Conservation (phyloP, 176 grass and related monocot species). For the Cocos nucifera region DNA sequence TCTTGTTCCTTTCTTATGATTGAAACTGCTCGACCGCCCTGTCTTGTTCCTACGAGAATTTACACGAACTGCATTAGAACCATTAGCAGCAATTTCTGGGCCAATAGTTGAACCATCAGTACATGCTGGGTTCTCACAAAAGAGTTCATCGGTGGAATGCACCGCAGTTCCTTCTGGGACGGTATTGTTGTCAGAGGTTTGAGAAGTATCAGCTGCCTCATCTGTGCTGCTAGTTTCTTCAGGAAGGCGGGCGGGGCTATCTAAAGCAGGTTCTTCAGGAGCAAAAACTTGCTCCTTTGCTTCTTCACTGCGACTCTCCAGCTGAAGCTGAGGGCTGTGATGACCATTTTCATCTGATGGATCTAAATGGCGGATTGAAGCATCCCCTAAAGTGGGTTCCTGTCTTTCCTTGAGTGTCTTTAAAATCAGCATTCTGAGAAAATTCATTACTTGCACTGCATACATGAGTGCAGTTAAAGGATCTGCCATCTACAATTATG, state of each 20-base stretch:
- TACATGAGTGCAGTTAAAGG: constrained; percentile 73
- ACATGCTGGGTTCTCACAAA: background rate
- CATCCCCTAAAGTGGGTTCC: constrained; percentile 9
- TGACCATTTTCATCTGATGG: too few relatives aligned
- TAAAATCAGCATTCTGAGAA: constrained; percentile 79
- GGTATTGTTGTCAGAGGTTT: constrained; percentile 1
- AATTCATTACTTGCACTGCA: constrained; percentile 87
- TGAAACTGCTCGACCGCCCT: constrained; percentile 19
- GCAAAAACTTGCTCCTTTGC: constrained; percentile 28
- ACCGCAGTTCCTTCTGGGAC: background rate
- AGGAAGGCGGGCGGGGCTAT: constrained; percentile 23
- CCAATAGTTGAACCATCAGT: constrained; percentile 27
- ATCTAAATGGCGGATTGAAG: too few relatives aligned
- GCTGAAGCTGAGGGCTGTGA: too few relatives aligned
- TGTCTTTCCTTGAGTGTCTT: constrained; percentile 44
- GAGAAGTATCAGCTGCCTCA: constrained; percentile 5
- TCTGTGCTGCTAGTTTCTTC: constrained; percentile 15
- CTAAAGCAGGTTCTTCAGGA: constrained; percentile 32
- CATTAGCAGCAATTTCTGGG: constrained; percentile 30
- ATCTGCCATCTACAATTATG: constrained; percentile 39
- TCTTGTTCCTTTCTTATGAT: constrained; percentile 46
- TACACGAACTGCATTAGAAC: constrained; percentile 17
- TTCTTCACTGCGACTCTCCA: constrained; percentile 18
- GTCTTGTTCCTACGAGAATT: constrained; percentile 39
- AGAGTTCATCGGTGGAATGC: constrained; percentile 9